These are phyloP conservation scores for Lojkania enalia DNA, from an alignment of 2,329 filamentous ascomycete species.

Conservation along the genomic window DNA sequence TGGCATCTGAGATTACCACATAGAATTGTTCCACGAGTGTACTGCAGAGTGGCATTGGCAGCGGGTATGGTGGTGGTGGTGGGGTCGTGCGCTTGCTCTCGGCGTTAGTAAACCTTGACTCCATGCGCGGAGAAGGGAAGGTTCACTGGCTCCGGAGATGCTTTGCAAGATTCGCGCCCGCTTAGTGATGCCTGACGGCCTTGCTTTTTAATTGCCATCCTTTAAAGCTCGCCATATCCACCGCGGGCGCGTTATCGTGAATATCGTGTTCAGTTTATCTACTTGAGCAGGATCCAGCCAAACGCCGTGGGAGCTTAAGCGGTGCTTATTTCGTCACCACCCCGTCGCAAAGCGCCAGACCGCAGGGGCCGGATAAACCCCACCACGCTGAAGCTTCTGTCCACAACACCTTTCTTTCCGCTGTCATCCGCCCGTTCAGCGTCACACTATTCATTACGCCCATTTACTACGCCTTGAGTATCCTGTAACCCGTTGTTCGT, in stretches of 20 bases:
- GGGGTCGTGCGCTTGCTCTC: slow-evolving; percentile 32
- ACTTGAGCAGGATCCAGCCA: no score
- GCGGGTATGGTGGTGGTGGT: no score
- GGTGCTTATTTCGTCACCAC: slow-evolving; percentile 36
- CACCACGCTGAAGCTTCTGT: slow-evolving; percentile 40
- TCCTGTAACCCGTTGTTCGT: slow-evolving; percentile 27
- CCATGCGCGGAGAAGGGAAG: slow-evolving; percentile 27
- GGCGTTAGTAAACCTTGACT: slow-evolving; percentile 36
- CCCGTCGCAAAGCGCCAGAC: slow-evolving; percentile 29
- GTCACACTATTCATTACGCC: slow-evolving; percentile 13
- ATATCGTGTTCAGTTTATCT: no score
- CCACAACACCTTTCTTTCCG: slow-evolving; percentile 31
- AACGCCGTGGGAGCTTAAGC: slow-evolving; percentile 7
- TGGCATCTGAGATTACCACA: no score
- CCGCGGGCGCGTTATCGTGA: slow-evolving; percentile 17
- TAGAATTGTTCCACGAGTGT: slow-evolving; percentile 12
- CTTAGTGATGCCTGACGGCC: slow-evolving; percentile 41
- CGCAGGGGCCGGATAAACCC: slow-evolving; percentile 33
- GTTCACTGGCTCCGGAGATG: slow-evolving; percentile 37
- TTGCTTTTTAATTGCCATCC: slow-evolving; percentile 24
- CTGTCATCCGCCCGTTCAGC: slow-evolving; percentile 27
- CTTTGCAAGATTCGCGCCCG: slow-evolving; percentile 32
- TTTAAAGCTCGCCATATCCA: slow-evolving; percentile 22
- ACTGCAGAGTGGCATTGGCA: slow-evolving; percentile 11
- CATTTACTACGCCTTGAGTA: slow-evolving; percentile 12